A percentile compares a stretch with the other conserved stretches of the same genome.
Conservation (phyloP, 2,329 filamentous ascomycete genomes). For the Trichoderma cornu-damae region DNA sequence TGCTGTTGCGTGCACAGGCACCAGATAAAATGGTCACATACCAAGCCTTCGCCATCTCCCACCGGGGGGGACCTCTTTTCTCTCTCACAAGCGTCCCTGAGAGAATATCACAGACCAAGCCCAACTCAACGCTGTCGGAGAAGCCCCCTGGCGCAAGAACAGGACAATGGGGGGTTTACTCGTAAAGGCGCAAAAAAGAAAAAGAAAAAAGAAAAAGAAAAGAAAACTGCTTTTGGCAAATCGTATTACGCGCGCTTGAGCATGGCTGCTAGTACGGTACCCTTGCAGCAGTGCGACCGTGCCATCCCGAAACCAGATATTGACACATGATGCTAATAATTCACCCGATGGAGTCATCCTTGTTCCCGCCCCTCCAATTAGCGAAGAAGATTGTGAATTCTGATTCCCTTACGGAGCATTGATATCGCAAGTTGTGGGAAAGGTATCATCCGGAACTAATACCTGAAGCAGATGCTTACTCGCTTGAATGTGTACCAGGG, state of each 20-base stretch:
- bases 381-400: neutral
- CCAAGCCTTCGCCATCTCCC: neutral
- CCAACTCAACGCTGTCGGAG: neutral
- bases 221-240: neutral
- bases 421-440: neutral
- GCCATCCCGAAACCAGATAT: slow-evolving; percentile 29
- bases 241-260: slow-evolving; percentile 2
- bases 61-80: no score
- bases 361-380: slow-evolving; percentile 17
- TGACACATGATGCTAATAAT: slow-evolving; percentile 25
- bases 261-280: slow-evolving; percentile 1
- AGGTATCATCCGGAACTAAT: neutral
- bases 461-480: slow-evolving; percentile 5
- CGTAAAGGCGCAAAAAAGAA: neutral
- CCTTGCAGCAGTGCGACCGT: slow-evolving; percentile 27
- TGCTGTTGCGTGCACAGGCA: neutral
- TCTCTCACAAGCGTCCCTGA: neutral
- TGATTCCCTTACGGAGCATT: neutral
- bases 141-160: neutral
- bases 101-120: neutral
- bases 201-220: neutral
- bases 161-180: neutral
- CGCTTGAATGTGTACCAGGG: neutral
- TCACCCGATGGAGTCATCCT: slow-evolving; percentile 16
- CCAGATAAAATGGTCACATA: slow-evolving; percentile 1